Conservation (phyloP, 1,139 yeast genomes). For the Dujonia santamariae region DNA sequence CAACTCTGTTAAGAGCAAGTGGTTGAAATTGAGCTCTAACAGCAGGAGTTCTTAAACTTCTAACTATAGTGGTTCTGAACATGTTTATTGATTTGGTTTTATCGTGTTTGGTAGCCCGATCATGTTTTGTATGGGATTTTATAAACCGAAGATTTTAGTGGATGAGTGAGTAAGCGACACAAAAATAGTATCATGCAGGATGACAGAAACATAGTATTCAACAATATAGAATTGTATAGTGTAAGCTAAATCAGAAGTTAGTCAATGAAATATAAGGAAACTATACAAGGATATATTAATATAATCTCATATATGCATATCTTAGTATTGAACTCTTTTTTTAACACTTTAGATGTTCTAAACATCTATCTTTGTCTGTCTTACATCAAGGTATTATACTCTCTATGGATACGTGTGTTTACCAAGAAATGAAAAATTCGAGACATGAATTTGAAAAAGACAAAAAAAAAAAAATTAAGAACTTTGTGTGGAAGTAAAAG, state of each 20-base stretch:
- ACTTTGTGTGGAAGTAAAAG: too few species aligned
- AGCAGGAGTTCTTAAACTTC: conserved; percentile 25
- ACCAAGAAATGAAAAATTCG: conserved; percentile 1
- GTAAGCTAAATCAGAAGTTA: too few species aligned
- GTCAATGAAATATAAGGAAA: too few species aligned
- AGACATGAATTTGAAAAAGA: too few species aligned
- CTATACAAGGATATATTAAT: neutral
- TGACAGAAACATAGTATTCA: too few species aligned
- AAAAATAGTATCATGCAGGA: too few species aligned
- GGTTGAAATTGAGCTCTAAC: conserved; percentile 8
- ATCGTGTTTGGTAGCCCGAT: neutral
- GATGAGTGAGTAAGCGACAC: conserved; percentile 6
- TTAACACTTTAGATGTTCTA: too few species aligned
- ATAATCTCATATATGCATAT: neutral
- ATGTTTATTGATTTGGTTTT: conserved; percentile 15
- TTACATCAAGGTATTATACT: neutral
- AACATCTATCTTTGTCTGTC: neutral
- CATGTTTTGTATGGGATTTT: neutral
- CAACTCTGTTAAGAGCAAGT: conserved; percentile 18
- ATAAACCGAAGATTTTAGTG: conserved; percentile 6
- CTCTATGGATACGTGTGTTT: neutral
- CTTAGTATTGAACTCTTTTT: too few species aligned
- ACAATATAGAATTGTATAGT: too few species aligned
- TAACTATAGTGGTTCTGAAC: conserved; percentile 34
- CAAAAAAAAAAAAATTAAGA: too few species aligned